These are phyloP conservation scores for Podospora fimiseda DNA, from an alignment of 495 filamentous ascomycete species.

Conservation along the genomic window DNA sequence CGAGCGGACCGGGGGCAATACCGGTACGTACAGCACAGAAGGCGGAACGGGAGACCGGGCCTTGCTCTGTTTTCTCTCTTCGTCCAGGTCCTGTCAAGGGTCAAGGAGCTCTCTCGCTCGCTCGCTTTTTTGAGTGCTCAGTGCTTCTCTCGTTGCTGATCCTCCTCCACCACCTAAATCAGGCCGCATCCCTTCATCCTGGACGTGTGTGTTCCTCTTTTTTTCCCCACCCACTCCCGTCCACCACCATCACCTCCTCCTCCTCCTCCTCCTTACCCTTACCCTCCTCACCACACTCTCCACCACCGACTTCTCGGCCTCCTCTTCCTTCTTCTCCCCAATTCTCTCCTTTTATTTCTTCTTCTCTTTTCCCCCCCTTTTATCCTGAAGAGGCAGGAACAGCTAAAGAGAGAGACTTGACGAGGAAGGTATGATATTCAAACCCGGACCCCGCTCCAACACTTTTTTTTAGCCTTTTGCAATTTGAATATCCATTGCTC, in stretches of 20 bases:
- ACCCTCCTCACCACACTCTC: slow-evolving; percentile 29
- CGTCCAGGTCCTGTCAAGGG: not conserved
- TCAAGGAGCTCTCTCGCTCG: slow-evolving; percentile 2
- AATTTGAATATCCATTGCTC: slow-evolving; percentile 2
- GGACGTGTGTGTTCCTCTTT: not conserved
- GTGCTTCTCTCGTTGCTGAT: slow-evolving; percentile 24
- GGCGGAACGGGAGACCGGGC: slow-evolving; percentile 23
- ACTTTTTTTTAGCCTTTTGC: not conserved
- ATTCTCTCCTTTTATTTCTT: slow-evolving; percentile 7
- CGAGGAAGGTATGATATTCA: slow-evolving; percentile 29
- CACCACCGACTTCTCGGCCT: slow-evolving; percentile 29
- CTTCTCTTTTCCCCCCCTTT: slow-evolving; percentile 22
- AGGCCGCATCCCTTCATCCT: slow-evolving; percentile 31
- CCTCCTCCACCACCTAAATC: slow-evolving; percentile 39
- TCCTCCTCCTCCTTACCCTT: slow-evolving; percentile 28
- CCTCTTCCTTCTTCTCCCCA: slow-evolving; percentile 23
- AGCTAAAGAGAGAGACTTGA: slow-evolving; percentile 30
- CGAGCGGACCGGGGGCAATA: slow-evolving; percentile 16
- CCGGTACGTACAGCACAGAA: slow-evolving; percentile 16
- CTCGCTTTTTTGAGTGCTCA: slow-evolving; percentile 3
- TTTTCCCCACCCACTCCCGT: slow-evolving; percentile 17
- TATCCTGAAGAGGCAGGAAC: slow-evolving; percentile 22
- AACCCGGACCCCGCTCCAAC: slow-evolving; percentile 1
- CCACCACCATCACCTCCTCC: slow-evolving; percentile 30
- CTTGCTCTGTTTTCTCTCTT: slow-evolving; percentile 21